Evolutionary conservation across 768 basidiomycete species (phyloP).

Genomic region (Imleria badia): DNA sequence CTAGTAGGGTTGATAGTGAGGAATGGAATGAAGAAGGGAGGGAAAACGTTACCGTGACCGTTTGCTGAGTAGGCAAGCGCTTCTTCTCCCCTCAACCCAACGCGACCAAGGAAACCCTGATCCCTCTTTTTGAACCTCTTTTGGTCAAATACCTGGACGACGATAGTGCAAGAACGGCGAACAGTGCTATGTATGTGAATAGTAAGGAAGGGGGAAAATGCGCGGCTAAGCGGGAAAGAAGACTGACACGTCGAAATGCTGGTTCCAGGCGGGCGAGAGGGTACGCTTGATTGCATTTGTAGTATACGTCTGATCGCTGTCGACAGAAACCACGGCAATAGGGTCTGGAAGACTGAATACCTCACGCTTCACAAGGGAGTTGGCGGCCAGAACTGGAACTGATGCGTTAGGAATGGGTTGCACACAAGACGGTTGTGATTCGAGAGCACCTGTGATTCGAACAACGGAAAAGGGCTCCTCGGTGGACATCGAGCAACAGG

Average conservation of each 20-base stretch:
- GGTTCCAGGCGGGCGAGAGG: conserved; percentile 77
- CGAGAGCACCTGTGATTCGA: conserved; percentile 23
- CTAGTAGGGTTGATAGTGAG: conserved; percentile 34
- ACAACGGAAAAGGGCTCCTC: conserved; percentile 14
- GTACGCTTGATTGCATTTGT: conserved; percentile 70
- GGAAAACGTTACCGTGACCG: conserved; percentile 40
- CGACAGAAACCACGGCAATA: conserved; percentile 84
- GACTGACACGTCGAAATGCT: conserved; percentile 81
- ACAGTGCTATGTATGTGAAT: conserved; percentile 48
- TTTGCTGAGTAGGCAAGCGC: conserved; percentile 49
- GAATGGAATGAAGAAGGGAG: background rate
- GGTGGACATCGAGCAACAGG: conserved; percentile 19
- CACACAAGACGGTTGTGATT: background rate
- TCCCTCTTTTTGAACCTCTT: conserved; percentile 85
- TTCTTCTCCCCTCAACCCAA: conserved; percentile 55
- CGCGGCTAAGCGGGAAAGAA: conserved; percentile 1
- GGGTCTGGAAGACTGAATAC: conserved; percentile 83
- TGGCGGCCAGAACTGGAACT: conserved; percentile 74
- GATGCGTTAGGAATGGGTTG: background rate
- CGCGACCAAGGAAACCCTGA: conserved; percentile 70
- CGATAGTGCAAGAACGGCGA: conserved; percentile 70
- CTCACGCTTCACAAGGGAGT: conserved; percentile 72
- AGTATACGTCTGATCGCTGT: conserved; percentile 78
- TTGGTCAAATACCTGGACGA: conserved; percentile 89
- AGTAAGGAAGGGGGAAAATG: conserved; percentile 6